Evolutionary conservation across 371 early-diverging fungal species (phyloP).

Genomic region (Mortierella sp.): DNA sequence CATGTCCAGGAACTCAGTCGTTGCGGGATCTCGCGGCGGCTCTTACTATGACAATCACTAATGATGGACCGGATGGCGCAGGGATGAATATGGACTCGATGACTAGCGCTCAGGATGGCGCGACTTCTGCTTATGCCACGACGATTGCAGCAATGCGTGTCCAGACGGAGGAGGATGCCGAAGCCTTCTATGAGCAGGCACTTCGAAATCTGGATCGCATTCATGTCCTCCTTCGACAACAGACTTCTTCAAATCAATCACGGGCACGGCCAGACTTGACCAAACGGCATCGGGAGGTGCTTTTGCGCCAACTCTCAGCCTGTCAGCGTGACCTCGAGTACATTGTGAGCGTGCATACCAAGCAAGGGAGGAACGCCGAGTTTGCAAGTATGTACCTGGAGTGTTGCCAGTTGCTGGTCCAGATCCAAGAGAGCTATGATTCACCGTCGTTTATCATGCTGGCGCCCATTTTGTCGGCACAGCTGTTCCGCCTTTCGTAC

Average conservation of each 20-base stretch:
- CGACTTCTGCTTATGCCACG: constrained; percentile 44
- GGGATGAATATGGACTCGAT: constrained; percentile 14
- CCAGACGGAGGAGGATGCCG: constrained; percentile 53
- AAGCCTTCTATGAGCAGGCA: constrained; percentile 39
- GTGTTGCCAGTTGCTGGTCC: constrained; percentile 59
- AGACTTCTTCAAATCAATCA: background rate
- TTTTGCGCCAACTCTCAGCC: constrained; percentile 37
- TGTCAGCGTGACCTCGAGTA: constrained; percentile 62
- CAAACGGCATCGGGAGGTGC: constrained; percentile 18
- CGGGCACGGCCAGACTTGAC: background rate
- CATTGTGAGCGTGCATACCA: constrained; percentile 61
- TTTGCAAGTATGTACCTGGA: constrained; percentile 66
- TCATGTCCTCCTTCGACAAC: constrained; percentile 23
- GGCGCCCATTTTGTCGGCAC: constrained; percentile 61
- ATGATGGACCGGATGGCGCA: constrained; percentile 12
- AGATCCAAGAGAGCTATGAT: constrained; percentile 61
- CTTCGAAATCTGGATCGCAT: constrained; percentile 36
- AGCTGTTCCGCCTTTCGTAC: constrained; percentile 64
- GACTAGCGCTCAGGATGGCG: background rate
- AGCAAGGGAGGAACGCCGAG: constrained; percentile 61
- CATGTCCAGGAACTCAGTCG: constrained; percentile 53
- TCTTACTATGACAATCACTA: constrained; percentile 44
- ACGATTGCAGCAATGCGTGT: constrained; percentile 53
- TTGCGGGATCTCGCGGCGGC: constrained; percentile 49
- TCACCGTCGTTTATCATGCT: constrained; percentile 61